phyloP scores from a whole-genome alignment of 2,329 filamentous ascomycete genomes.

The Bipolaris victoriae region DNA sequence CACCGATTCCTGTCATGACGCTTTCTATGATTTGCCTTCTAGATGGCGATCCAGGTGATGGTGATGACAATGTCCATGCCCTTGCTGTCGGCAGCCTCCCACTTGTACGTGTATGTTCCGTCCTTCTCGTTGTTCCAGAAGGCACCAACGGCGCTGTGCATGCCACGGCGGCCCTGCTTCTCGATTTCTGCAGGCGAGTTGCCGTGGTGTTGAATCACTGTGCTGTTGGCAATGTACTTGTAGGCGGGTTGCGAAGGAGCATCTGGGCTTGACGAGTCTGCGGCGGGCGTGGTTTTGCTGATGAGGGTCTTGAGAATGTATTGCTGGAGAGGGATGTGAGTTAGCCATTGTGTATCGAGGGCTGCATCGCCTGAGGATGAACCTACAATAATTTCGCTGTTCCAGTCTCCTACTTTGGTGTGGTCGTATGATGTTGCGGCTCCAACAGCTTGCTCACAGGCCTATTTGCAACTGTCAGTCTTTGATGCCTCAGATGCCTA shows the following conservation, averaged over 20 bases:
- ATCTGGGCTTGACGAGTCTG: constrained; percentile 41
- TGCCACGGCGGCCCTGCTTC: constrained; percentile 82
- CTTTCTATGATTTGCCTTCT: constrained; percentile 13
- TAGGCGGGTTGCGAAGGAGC: constrained; percentile 64
- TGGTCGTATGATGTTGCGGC: constrained; percentile 84
- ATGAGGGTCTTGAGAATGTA: constrained; percentile 78
- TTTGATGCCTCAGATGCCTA: neutral
- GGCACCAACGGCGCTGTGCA: constrained; percentile 84
- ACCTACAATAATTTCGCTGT: constrained; percentile 87
- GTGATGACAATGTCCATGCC: constrained; percentile 60
- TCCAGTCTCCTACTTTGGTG: constrained; percentile 83
- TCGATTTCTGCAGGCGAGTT: constrained; percentile 50
- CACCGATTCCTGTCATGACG: neutral
- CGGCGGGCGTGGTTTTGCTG: constrained; percentile 70
- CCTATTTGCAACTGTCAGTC: constrained; percentile 58
- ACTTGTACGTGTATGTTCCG: constrained; percentile 90
- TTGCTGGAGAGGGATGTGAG: constrained; percentile 61
- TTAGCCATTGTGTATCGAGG: neutral
- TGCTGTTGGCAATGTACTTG: constrained; percentile 98
- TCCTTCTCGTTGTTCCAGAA: constrained; percentile 93
- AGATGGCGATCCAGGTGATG: constrained; percentile 73
- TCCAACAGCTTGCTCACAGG: constrained; percentile 79
- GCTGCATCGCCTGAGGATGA: neutral
- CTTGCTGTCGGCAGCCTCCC: constrained; percentile 63
- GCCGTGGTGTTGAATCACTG: constrained; percentile 88